Conservation (phyloP, 805 yeast species). For the Scheffersomyces lignosus region DNA sequence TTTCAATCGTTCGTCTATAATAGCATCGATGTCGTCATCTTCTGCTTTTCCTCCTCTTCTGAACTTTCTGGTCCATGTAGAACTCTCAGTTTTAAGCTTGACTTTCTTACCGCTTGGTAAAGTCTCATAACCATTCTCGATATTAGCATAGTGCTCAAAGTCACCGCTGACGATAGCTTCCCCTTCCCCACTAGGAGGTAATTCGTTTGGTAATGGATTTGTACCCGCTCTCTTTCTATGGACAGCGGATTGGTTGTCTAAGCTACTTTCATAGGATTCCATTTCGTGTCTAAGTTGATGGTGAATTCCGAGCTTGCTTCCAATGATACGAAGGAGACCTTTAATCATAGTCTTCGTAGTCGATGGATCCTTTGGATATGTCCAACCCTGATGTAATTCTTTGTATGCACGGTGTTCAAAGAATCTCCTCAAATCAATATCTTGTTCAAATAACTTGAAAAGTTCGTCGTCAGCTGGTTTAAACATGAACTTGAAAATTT, state of each 20-base stretch:
- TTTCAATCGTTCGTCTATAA: conserved; percentile 50
- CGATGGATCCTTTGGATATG: conserved; percentile 52
- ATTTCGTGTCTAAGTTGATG: too few species aligned
- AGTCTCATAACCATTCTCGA: conserved; percentile 47
- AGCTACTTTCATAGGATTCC: neutral
- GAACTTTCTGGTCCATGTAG: conserved; percentile 35
- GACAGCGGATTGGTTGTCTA: conserved; percentile 27
- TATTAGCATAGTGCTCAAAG: conserved; percentile 29
- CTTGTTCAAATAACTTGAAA: conserved; percentile 76
- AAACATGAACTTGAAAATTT: conserved; percentile 54
- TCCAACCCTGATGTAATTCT: conserved; percentile 81
- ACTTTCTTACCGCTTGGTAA: conserved; percentile 76
- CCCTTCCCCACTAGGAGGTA: conserved; percentile 49
- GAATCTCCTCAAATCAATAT: conserved; percentile 59
- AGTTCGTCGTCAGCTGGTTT: conserved; percentile 74
- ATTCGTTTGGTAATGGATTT: conserved; percentile 44
- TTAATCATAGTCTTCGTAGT: conserved; percentile 12
- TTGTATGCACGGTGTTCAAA: conserved; percentile 72
- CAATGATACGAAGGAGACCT: conserved; percentile 21
- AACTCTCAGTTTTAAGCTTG: conserved; percentile 30
- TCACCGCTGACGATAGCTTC: conserved; percentile 22
- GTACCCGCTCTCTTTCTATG: conserved; percentile 52
- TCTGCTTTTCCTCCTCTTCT: conserved; percentile 26
- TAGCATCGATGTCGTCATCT: conserved; percentile 52
- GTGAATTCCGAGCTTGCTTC: conserved; percentile 1